Base-by-base conservation (phyloP, 495 filamentous ascomycete species). In the Poronia punctata region DNA sequence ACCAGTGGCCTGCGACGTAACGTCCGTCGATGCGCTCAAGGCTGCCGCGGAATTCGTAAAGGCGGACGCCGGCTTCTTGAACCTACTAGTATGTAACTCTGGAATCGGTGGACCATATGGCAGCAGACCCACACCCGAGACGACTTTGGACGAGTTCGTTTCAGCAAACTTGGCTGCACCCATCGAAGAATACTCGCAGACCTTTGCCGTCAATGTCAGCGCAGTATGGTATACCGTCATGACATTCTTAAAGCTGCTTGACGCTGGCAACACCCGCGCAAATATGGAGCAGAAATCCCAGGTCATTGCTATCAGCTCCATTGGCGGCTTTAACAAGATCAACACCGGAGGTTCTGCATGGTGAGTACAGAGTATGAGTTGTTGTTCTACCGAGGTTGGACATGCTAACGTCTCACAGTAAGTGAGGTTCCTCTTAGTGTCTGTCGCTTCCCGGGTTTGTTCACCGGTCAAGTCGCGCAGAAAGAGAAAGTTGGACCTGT, bases 71-170 rank as follows among this genome's bases (percentile, higher is more conserved):
- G 75, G 67, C 4, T 75, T 73, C 43, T 65, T 85, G 23, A 79
- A 86, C 52, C 55, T 86, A 25, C 57, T 86, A 0, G 68, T 85
- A 21, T 79, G 78, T 45, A 87, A 86, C 60, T 74, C 79, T 6
- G 83, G 82, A 11, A 67, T 76, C 17, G 55, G 70, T 15, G 83
- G 81, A 7, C 76, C 80, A 1, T 51, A 58, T 14, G 64, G 67
- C 3, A 51, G 11, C 7, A 28, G 47, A 1, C 53, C 58, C 1
- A 49, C 43, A 16, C 48, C 57, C 1, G 54, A 57, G 19, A 60
- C 57, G 1, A 59, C 66, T 0, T 61, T 83, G 12, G 60, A 70
- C 5, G 70, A 79, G 28, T 66, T 77, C 36, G 60, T 72, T 16
- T 71, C 75, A 0, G 52, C 64, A 16, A 69, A 77, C 32, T 64